Conservation (phyloP, 2,329 filamentous ascomycete genomes). For the Stagonosporopsis cucurbitacearum region DNA sequence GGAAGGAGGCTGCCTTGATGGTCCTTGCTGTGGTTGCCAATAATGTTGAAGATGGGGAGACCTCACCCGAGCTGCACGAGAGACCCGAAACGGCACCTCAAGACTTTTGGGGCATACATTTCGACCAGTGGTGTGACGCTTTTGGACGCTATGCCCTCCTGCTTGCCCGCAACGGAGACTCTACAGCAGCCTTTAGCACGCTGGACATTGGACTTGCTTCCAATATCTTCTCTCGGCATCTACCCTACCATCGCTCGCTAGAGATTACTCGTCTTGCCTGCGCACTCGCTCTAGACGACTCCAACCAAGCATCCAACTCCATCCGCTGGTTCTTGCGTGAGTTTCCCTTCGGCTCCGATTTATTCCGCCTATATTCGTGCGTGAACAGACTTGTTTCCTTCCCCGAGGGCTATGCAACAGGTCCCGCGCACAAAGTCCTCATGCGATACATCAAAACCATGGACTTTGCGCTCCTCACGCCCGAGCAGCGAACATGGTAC, state of each 20-base stretch:
- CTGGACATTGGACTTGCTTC: constrained; percentile 80
- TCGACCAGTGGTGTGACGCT: constrained; percentile 85
- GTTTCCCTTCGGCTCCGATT: constrained; percentile 78
- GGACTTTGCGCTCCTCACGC: constrained; percentile 70
- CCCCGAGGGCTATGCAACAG: constrained; percentile 76
- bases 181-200: constrained; percentile 77
- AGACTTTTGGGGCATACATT: constrained; percentile 78
- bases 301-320: constrained; percentile 74
- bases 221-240: constrained; percentile 78
- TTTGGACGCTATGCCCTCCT: constrained; percentile 87
- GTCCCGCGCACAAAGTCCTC: constrained; percentile 87
- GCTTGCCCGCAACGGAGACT: constrained; percentile 71
- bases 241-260: constrained; percentile 72
- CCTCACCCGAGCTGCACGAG: constrained; percentile 37
- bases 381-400: constrained; percentile 79
- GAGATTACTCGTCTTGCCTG: constrained; percentile 84
- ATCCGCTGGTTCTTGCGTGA: constrained; percentile 86
- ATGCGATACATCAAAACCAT: constrained; percentile 89
- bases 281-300: constrained; percentile 79
- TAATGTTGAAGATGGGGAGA: constrained; percentile 41
- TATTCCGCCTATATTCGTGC: constrained; percentile 81
- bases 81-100: constrained; percentile 50
- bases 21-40: constrained; percentile 45
- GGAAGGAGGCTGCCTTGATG: constrained; percentile 45
- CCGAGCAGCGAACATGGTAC: constrained; percentile 55